phyloP scores from a whole-genome alignment of 1,284 basidiomycete genomes.

The Salmacisia buchloeana region DNA sequence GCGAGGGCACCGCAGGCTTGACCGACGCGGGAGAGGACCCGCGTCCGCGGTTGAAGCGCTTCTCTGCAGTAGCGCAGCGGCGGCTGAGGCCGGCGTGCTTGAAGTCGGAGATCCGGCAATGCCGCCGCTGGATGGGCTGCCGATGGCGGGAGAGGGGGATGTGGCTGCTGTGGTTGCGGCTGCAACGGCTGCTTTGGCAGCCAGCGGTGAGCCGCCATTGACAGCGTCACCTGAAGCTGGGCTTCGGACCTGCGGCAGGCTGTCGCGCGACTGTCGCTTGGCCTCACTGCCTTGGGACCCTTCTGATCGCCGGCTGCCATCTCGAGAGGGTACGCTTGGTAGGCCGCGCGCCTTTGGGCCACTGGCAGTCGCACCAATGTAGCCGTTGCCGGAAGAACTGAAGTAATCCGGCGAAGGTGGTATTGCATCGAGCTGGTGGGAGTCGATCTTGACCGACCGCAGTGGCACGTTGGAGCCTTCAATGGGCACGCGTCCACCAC shows the following conservation, averaged over 20 bases:
- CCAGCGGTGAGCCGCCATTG: too few relatives aligned
- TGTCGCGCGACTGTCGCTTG: too few relatives aligned
- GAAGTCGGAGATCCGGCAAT: too few relatives aligned
- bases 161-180: slow-evolving; percentile 3
- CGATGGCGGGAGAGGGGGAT: background rate
- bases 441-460: slow-evolving; percentile 48
- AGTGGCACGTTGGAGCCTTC: slow-evolving; percentile 52
- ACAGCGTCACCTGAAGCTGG: too few relatives aligned
- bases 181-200: background rate
- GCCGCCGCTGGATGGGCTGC: background rate
- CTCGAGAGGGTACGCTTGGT: background rate
- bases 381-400: background rate
- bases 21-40: background rate
- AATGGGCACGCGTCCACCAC: slow-evolving; percentile 26
- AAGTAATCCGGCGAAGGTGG: background rate
- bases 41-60: background rate
- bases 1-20: slow-evolving; percentile 14
- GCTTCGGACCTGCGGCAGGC: too few relatives aligned
- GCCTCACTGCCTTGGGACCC: too few relatives aligned
- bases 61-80: background rate
- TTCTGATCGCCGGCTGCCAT: background rate
- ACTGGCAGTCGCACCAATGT: too few relatives aligned
- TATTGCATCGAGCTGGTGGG: slow-evolving; percentile 27
- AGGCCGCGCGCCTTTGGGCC: background rate
- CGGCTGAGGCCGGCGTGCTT: too few relatives aligned